Evolutionary conservation across 768 basidiomycete genomes (phyloP).

Genomic region (Fibroporia radiculosa): DNA sequence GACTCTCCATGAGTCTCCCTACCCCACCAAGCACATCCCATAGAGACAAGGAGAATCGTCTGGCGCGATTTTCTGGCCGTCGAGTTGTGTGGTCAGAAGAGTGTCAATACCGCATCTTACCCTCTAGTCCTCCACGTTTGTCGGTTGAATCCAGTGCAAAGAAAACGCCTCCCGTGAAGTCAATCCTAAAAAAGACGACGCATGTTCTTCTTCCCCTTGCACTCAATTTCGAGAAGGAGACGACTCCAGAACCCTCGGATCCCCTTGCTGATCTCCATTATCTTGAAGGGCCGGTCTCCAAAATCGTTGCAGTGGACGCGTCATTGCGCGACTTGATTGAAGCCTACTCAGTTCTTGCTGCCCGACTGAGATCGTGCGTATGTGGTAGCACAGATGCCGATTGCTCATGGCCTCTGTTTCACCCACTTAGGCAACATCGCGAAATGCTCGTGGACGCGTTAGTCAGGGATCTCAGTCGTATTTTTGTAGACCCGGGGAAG

Average conservation of each 20-base stretch:
- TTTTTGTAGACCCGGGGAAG: constrained; percentile 37
- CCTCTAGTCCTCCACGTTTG: constrained; percentile 9
- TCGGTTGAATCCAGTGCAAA: constrained; percentile 26
- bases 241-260: constrained; percentile 71
- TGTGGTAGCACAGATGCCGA: constrained; percentile 38
- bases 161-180: constrained; percentile 43
- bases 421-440: constrained; percentile 52
- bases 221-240: constrained; percentile 45
- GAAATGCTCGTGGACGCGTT: constrained; percentile 47
- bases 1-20: constrained; percentile 14
- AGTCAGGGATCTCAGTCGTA: constrained; percentile 62
- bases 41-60: constrained; percentile 16
- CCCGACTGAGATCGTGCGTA: constrained; percentile 48
- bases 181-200: constrained; percentile 58
- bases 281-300: constrained; percentile 55
- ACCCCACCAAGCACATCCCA: constrained; percentile 19
- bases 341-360: constrained; percentile 64
- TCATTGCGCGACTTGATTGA: constrained; percentile 56
- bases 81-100: constrained; percentile 16
- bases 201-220: constrained; percentile 27
- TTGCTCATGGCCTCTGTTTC: constrained; percentile 64
- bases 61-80: constrained; percentile 7
- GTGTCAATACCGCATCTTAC: constrained; percentile 12
- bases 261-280: constrained; percentile 58
- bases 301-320: constrained; percentile 43